Evolutionary conservation across 345 rosid species (phyloP).

Genomic region (Salix koriyanagi): DNA sequence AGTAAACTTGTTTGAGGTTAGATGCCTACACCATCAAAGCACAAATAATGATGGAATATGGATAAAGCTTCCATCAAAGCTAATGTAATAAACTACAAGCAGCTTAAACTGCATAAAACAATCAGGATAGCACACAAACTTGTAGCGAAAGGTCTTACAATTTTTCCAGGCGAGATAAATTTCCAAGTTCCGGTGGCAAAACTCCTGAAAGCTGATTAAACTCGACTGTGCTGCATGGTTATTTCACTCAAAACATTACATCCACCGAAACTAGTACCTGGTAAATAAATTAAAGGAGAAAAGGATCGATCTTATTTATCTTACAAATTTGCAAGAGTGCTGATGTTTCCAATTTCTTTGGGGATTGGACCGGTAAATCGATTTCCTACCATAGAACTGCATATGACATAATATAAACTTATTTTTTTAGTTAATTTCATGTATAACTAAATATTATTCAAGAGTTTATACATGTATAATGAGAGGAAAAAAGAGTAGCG

Average conservation of each 20-base stretch:
- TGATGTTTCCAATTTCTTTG: constrained; percentile 42
- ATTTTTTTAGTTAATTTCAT: background rate
- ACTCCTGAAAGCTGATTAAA: constrained; percentile 28
- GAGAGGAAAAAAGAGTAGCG: too few species aligned
- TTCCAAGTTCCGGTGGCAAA: constrained; percentile 37
- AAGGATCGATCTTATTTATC: background rate
- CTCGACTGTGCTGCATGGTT: constrained; percentile 14
- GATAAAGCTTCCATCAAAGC: background rate
- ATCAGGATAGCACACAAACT: too few species aligned
- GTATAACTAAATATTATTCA: too few species aligned
- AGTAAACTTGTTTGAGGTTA: constrained; percentile 47
- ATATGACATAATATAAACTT: background rate
- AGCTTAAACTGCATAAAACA: background rate
- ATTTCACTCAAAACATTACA: background rate
- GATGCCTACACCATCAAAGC: constrained; percentile 20
- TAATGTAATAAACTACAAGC: too few species aligned
- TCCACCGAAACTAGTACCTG: background rate
- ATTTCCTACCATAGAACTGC: constrained; percentile 46
- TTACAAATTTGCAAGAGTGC: constrained; percentile 40
- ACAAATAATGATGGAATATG: background rate
- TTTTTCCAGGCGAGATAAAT: constrained; percentile 5
- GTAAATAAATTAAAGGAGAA: background rate
- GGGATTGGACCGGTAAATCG: constrained; percentile 49
- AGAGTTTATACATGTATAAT: too few species aligned
- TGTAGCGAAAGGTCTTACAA: constrained; percentile 8